Evolutionary conservation across 768 basidiomycete genomes (phyloP).

Genomic region (Trametes villosa): DNA sequence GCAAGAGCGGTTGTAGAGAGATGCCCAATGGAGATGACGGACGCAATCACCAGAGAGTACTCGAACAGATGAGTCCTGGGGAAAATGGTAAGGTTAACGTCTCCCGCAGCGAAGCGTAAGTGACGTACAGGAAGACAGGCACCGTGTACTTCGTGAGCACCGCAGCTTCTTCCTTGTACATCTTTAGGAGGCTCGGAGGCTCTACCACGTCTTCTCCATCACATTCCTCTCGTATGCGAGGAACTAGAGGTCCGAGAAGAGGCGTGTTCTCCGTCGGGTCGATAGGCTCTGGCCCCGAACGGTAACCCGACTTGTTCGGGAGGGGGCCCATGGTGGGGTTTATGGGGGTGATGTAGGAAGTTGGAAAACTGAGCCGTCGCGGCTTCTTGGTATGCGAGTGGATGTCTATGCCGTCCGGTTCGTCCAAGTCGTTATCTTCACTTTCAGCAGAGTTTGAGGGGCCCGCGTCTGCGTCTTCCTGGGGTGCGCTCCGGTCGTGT

Average conservation of each 20-base stretch:
- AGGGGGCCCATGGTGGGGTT: slow-evolving; percentile 40
- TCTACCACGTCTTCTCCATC: slow-evolving; percentile 41
- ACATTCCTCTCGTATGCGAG: slow-evolving; percentile 58
- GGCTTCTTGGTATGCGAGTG: background rate
- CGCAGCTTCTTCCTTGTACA: slow-evolving; percentile 61
- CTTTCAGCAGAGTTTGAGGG: slow-evolving; percentile 6
- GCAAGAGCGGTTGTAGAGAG: slow-evolving; percentile 89
- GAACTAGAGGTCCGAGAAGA: slow-evolving; percentile 56
- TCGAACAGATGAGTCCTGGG: slow-evolving; percentile 81
- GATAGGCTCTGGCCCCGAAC: slow-evolving; percentile 29
- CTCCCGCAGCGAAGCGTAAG: background rate
- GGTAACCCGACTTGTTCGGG: slow-evolving; percentile 28
- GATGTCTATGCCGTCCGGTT: slow-evolving; percentile 11
- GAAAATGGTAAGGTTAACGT: background rate
- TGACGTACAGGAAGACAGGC: slow-evolving; percentile 70
- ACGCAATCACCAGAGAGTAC: slow-evolving; percentile 82
- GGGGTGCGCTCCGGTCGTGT: slow-evolving; percentile 25
- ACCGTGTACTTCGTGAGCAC: slow-evolving; percentile 67
- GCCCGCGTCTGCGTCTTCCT: slow-evolving; percentile 7
- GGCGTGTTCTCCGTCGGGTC: slow-evolving; percentile 58
- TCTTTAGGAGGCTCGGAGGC: slow-evolving; percentile 33
- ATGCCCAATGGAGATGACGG: slow-evolving; percentile 89
- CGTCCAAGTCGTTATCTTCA: slow-evolving; percentile 21
- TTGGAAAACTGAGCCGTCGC: slow-evolving; percentile 38
- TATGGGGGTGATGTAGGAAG: slow-evolving; percentile 43